These are phyloP conservation scores for Thielaviopsis ethacetica DNA, from an alignment of 2,329 filamentous ascomycete genomes.

Conservation along the genomic window DNA sequence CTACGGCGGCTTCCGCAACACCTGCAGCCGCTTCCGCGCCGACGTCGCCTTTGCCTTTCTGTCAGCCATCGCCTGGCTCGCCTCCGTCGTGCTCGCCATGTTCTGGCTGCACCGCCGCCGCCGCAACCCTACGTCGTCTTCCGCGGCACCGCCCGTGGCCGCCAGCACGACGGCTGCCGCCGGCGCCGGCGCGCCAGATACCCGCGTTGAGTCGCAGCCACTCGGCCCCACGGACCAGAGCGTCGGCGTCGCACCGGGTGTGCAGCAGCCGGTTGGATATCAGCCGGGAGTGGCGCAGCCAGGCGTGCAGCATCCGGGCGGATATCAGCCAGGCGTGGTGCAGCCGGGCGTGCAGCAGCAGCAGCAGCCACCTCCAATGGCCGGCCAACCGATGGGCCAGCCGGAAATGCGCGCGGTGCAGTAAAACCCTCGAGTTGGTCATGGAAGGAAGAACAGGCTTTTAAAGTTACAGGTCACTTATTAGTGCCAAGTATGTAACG, in stretches of 20 bases:
- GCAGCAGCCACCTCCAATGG: background rate
- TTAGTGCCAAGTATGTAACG: too few species aligned
- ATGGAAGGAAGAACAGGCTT: background rate
- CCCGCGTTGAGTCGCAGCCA: background rate
- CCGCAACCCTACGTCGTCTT: background rate
- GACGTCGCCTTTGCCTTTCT: slow-evolving; percentile 57
- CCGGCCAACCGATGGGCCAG: background rate
- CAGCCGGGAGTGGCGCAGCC: too few species aligned
- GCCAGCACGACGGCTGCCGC: background rate
- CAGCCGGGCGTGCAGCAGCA: too few species aligned
- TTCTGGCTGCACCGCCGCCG: slow-evolving; percentile 31
- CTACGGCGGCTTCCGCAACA: slow-evolving; percentile 29
- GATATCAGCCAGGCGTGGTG: background rate
- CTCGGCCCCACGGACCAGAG: too few species aligned
- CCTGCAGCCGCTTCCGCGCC: slow-evolving; percentile 53
- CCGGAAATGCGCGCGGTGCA: background rate
- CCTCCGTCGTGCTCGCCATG: slow-evolving; percentile 40
- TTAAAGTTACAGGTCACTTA: background rate
- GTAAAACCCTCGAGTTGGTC: background rate
- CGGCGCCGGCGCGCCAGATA: background rate
- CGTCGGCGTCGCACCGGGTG: too few species aligned
- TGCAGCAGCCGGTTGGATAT: too few species aligned
- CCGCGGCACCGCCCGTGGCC: background rate
- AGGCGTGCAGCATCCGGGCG: background rate
- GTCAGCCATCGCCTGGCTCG: slow-evolving; percentile 54